Percentiles rank a stretch among this genome's conserved stretches.
phyloP scores from a whole-genome alignment of 2,329 filamentous ascomycete genomes.

The Phyllosticta citriasiana region DNA sequence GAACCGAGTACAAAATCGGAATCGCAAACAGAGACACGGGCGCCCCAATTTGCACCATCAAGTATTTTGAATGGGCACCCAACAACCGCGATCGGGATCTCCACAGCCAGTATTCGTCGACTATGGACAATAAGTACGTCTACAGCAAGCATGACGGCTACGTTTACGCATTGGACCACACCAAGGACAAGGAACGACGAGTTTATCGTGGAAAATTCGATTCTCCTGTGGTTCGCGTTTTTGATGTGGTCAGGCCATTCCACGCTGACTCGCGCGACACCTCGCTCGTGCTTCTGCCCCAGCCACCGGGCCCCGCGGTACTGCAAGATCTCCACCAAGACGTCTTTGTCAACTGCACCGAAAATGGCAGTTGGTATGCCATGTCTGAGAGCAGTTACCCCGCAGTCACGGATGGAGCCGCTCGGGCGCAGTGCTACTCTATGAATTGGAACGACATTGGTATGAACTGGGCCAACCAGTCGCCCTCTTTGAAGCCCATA shows the following conservation, averaged over 20 bases:
- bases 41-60: conserved; percentile 74
- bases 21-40: conserved; percentile 69
- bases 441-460: conserved; percentile 17
- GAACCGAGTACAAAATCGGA: conserved; percentile 80
- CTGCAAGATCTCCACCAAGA: conserved; percentile 31
- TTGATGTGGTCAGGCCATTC: conserved; percentile 71
- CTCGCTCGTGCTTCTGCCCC: conserved; percentile 74
- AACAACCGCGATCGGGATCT: conserved; percentile 88
- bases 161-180: conserved; percentile 69
- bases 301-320: conserved; percentile 58
- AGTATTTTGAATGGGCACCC: conserved; percentile 87
- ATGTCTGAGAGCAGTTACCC: conserved; percentile 82
- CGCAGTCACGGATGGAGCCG: conserved; percentile 62
- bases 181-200: conserved; percentile 30
- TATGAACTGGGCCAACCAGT: conserved; percentile 18
- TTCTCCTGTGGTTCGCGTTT: conserved; percentile 75
- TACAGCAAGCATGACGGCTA: conserved; percentile 78
- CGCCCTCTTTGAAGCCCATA: conserved; percentile 23
- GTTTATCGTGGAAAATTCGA: conserved; percentile 50
- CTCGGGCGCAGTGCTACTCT: conserved; percentile 47
- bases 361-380: conserved; percentile 85
- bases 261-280: conserved; percentile 57
- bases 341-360: conserved; percentile 78
- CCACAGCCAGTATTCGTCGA: conserved; percentile 66
- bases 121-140: conserved; percentile 81